Percentiles rank a stretch among this genome's conserved stretches.
Conservation (phyloP, 2,329 filamentous ascomycete species). For the Fusarium marasasianum region DNA sequence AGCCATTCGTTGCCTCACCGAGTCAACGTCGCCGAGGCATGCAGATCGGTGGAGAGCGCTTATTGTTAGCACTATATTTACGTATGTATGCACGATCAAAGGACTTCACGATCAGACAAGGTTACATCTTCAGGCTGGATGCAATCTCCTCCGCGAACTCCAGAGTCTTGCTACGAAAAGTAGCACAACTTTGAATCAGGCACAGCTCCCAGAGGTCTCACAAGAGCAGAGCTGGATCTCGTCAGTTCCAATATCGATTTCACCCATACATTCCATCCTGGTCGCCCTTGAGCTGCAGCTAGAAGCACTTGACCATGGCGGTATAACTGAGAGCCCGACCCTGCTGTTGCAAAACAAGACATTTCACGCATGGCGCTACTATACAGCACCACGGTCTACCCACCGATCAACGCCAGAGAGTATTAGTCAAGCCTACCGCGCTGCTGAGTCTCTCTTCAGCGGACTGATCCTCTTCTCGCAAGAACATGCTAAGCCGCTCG, state of each 20-base stretch:
- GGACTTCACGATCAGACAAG: constrained; percentile 1
- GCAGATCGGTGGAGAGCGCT: constrained; percentile 15
- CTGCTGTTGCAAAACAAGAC: not conserved
- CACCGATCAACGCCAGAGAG: not conserved
- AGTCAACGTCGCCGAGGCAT: not conserved
- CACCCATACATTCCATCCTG: not conserved
- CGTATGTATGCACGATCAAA: constrained; percentile 7
- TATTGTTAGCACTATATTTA: constrained; percentile 8
- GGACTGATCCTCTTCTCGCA: constrained; percentile 2
- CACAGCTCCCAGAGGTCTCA: not conserved
- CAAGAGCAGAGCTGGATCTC: not conserved
- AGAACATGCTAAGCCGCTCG: not conserved
- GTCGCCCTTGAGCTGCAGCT: not conserved
- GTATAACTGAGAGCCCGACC: not conserved
- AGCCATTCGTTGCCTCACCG: not conserved
- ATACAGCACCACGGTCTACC: not conserved
- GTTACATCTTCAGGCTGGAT: constrained; percentile 6
- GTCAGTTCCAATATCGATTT: not conserved
- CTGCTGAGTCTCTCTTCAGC: not conserved
- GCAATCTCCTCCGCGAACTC: constrained; percentile 3
- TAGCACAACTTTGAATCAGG: not conserved
- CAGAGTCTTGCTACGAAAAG: not conserved
- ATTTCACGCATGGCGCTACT: constrained; percentile 5
- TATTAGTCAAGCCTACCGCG: not conserved
- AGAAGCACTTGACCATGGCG: not conserved